A percentile compares a stretch with the other conserved stretches of the same genome.
phyloP scores from a whole-genome alignment of 1,284 basidiomycete species.

The Porogramme epimiltina region DNA sequence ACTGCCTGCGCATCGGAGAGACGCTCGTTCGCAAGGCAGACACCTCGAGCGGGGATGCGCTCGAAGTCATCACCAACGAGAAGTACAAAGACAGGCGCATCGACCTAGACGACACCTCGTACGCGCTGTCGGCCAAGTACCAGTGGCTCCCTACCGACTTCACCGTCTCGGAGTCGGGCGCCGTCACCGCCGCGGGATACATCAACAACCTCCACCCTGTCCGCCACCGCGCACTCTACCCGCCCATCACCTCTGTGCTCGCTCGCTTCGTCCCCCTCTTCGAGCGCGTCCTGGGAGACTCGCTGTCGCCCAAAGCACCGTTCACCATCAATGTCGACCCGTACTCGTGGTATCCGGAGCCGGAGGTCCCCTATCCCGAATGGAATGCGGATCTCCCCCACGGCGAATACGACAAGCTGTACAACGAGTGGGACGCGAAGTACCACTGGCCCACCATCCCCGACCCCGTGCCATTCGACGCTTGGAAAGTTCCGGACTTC shows the following conservation, averaged over 20 bases:
- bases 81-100: background rate
- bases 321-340: background rate
- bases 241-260: slow-evolving; percentile 2
- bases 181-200: slow-evolving; percentile 1
- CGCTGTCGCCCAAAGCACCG: background rate
- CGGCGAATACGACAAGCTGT: background rate
- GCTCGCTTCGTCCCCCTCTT: slow-evolving; percentile 9
- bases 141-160: slow-evolving; percentile 14
- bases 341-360: slow-evolving; percentile 1
- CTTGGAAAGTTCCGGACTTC: background rate
- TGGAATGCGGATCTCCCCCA: background rate
- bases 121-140: background rate
- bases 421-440: background rate
- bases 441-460: slow-evolving; percentile 4
- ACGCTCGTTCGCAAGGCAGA: background rate
- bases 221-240: background rate
- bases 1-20: slow-evolving; percentile 5
- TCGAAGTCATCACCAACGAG: background rate
- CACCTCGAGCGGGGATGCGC: background rate
- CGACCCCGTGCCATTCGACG: slow-evolving; percentile 5
- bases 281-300: slow-evolving; percentile 7
- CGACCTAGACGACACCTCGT: background rate
- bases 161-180: slow-evolving; percentile 2
- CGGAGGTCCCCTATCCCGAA: background rate
- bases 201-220: slow-evolving; percentile 12